phyloP scores from a whole-genome alignment of 202 grass and related monocot genomes.

The Schoenoplectus tabernaemontani region DNA sequence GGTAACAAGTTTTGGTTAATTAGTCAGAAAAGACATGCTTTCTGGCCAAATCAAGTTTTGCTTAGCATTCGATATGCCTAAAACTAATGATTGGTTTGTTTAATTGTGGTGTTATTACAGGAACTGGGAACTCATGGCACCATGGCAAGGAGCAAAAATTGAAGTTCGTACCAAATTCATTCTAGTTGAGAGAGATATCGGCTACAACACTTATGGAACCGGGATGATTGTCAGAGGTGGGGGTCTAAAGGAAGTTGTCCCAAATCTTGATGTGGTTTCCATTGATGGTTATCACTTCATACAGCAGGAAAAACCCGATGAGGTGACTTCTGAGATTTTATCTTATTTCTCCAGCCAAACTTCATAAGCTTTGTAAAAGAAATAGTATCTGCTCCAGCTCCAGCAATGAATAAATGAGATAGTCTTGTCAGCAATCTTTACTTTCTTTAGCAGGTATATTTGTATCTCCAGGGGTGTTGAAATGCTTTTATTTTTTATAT shows the following conservation, averaged over 20 bases:
- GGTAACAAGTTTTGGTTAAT: too few relatives aligned
- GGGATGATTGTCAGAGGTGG: conserved; percentile 25
- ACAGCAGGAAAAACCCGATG: conserved; percentile 37
- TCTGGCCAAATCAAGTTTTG: too few relatives aligned
- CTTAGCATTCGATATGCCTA: too few relatives aligned
- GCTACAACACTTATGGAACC: conserved; percentile 17
- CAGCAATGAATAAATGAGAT: background rate
- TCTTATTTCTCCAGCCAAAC: conserved; percentile 26
- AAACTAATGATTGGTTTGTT: too few relatives aligned
- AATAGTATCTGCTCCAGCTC: too few relatives aligned
- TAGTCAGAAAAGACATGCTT: too few relatives aligned
- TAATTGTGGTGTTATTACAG: too few relatives aligned
- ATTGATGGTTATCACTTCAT: conserved; percentile 47
- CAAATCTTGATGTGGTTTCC: conserved; percentile 30
- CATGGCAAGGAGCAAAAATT: conserved; percentile 38
- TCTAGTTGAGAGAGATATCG: conserved; percentile 19
- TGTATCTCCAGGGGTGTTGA: too few relatives aligned
- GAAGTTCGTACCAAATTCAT: conserved; percentile 38
- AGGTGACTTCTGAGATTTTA: conserved; percentile 24
- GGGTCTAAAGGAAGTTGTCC: conserved; percentile 23
- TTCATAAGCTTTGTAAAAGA: background rate
- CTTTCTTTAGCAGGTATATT: too few relatives aligned
- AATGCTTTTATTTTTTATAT: too few relatives aligned
- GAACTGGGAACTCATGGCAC: conserved; percentile 37
- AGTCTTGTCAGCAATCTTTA: background rate